Evolutionary conservation across 208 protist genomes (phyloP), one percentile per base, ranked within the genome.

Genomic region (Balamuthia mandrillaris): DNA sequence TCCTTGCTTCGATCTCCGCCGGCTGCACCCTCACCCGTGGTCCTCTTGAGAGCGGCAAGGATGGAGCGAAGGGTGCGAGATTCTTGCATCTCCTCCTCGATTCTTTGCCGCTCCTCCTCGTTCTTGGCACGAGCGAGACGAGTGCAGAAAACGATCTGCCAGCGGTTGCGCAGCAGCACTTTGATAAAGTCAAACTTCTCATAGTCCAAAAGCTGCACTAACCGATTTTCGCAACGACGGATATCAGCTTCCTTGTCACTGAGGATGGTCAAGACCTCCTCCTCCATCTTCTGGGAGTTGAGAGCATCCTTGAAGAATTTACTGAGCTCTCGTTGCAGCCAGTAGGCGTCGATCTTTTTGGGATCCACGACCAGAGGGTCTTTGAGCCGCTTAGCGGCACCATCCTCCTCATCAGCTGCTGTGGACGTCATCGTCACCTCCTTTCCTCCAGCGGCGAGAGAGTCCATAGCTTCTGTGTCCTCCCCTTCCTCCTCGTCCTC

Each of bases 121-220:
- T 90, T 82, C 58, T 93, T 58, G 14, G 94, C 90, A 39, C 89
- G 87, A n/a, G 68, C 86, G 37, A 93, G 87, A 16, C 70, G 85
- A 21, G 87, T 95, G 85, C 90, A 93, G 74, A 92, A 95, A 44
- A 94, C 41, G 42, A 95, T 87, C 41, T 82, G 33, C 54, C 60
- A 86, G 31, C 94, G 68, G 84, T 96, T 95, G 18, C 86, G 86
- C 29, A 94, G 70, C 21, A 96, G 68, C 44, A 94, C 37, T 85
- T 95, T 94, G 52, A 98, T 93, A 63, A 97, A 92, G 33, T 95
- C 92, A 68, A 97, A 97, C 84, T 96, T 93, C 41, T 96, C 88
- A 61, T 91, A 96, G 75, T 91, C 91, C 56, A 97, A 86, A 4
- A 96, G 52, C 21, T 77, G 72, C 18, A 96, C 91, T 6, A 97